These are phyloP conservation scores for Astrephomene gubernaculifera DNA, from an alignment of 139 green algal genomes.

Conservation along the genomic window DNA sequence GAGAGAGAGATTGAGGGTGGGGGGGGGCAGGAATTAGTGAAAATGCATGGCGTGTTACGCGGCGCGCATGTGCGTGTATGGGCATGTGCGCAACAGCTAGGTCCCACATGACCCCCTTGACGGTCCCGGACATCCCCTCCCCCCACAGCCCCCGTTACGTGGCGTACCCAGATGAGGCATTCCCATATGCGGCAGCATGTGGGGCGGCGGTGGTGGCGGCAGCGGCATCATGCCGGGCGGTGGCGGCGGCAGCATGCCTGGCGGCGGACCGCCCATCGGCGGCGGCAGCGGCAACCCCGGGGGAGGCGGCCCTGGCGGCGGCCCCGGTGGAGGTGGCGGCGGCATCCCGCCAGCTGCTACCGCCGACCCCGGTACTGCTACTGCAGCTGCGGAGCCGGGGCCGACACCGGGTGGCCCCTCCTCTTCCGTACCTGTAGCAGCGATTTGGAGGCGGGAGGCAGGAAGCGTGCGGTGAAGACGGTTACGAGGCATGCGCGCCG, in stretches of 20 bases:
- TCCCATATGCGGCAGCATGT: not conserved
- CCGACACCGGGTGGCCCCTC: not conserved
- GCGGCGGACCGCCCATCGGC: constrained; percentile 7
- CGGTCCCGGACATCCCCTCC: no score
- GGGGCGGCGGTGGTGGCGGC: not conserved
- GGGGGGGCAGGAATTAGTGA: no score
- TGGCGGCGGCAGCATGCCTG: constrained; percentile 20
- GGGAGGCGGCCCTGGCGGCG: constrained; percentile 49
- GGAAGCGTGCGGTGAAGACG: no score
- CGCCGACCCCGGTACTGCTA: constrained; percentile 4
- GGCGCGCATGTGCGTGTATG: no score
- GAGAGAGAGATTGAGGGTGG: no score
- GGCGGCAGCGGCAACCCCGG: constrained; percentile 11
- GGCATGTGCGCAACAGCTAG: no score
- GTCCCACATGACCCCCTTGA: no score
- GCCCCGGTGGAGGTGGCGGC: constrained; percentile 49
- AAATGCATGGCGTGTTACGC: no score
- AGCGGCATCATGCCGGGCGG: not conserved
- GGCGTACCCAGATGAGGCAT: not conserved
- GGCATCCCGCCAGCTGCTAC: constrained; percentile 4
- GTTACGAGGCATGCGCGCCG: no score
- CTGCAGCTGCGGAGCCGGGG: not conserved
- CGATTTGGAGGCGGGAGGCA: no score
- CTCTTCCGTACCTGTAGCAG: constrained; percentile 23
- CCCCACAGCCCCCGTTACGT: no score